A percentile compares a stretch with the other conserved stretches of the same genome.
Conservation (phyloP, 1,139 yeast genomes). For the Candida smagusa region DNA sequence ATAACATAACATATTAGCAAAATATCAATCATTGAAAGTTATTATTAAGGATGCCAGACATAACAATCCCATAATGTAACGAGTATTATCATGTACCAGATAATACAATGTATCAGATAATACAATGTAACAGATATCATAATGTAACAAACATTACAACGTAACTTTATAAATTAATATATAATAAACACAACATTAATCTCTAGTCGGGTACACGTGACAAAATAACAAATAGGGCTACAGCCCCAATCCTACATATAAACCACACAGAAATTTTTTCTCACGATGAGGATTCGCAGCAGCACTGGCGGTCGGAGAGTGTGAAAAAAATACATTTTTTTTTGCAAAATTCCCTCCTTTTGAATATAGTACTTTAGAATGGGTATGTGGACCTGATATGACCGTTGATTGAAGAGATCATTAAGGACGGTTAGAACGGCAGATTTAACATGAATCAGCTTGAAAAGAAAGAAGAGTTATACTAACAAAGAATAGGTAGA, state of each 20-base stretch:
- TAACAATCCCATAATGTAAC: too few relatives aligned
- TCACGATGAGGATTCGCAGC: not conserved
- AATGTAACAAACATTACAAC: too few relatives aligned
- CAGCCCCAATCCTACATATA: constrained; percentile 3
- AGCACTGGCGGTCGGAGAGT: not conserved
- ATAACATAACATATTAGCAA: too few relatives aligned
- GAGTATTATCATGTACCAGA: too few relatives aligned
- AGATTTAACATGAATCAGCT: not conserved
- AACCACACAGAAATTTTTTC: constrained; percentile 1
- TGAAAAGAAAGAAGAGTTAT: not conserved
- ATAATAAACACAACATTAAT: too few relatives aligned
- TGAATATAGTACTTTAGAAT: constrained; percentile 8
- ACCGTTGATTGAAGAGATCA: not conserved
- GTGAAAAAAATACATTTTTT: constrained; percentile 4
- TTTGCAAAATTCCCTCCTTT: constrained; percentile 3
- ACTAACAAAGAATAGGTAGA: constrained; percentile 67
- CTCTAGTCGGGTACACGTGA: too few relatives aligned
- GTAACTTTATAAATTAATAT: too few relatives aligned
- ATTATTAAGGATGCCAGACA: too few relatives aligned
- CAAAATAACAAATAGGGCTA: constrained; percentile 1
- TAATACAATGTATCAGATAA: too few relatives aligned
- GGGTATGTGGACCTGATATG: constrained; percentile 5
- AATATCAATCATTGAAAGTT: too few relatives aligned
- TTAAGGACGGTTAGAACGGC: not conserved
- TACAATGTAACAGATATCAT: too few relatives aligned